Evolutionary conservation across 2,329 filamentous ascomycete genomes (phyloP).

Genomic region (Penicillium palitans): DNA sequence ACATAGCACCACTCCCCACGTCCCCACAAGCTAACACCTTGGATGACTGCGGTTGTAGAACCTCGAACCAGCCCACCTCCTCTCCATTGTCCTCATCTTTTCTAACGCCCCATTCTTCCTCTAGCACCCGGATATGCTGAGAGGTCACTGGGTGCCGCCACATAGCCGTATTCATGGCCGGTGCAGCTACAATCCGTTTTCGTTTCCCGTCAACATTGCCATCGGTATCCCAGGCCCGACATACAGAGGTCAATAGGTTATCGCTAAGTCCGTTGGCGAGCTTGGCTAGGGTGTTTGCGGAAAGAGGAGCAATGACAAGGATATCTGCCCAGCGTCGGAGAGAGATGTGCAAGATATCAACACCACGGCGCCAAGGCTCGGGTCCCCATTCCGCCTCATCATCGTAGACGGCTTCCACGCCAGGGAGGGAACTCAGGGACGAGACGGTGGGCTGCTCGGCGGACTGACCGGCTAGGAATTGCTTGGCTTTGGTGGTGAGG

Average conservation of each 20-base stretch:
- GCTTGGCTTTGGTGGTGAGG: conserved; percentile 68
- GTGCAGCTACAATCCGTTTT: conserved; percentile 71
- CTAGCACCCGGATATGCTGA: conserved; percentile 66
- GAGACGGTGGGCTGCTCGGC: conserved; percentile 70
- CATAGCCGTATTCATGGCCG: conserved; percentile 86
- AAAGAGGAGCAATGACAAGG: conserved; percentile 77
- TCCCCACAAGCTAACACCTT: conserved; percentile 85
- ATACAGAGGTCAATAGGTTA: conserved; percentile 67
- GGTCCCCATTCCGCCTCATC: conserved; percentile 78
- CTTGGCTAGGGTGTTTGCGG: conserved; percentile 83
- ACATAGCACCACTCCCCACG: conserved; percentile 76
- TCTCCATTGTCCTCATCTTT: conserved; percentile 31
- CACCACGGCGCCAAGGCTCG: conserved; percentile 71
- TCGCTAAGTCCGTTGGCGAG: conserved; percentile 73
- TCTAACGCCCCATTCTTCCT: conserved; percentile 67
- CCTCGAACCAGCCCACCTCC: conserved; percentile 60
- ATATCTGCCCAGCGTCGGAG: conserved; percentile 75
- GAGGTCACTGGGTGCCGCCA: conserved; percentile 78
- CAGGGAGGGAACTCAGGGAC: conserved; percentile 59
- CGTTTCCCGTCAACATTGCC: conserved; percentile 55
- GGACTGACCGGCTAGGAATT: conserved; percentile 75
- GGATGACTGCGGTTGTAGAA: conserved; percentile 65
- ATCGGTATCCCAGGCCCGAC: conserved; percentile 79
- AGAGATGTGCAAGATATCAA: conserved; percentile 81
- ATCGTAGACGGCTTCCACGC: conserved; percentile 74